Percentiles rank a stretch among this genome's conserved stretches.
Conservation (phyloP, 495 filamentous ascomycete genomes). For the Aspergillus steynii region DNA sequence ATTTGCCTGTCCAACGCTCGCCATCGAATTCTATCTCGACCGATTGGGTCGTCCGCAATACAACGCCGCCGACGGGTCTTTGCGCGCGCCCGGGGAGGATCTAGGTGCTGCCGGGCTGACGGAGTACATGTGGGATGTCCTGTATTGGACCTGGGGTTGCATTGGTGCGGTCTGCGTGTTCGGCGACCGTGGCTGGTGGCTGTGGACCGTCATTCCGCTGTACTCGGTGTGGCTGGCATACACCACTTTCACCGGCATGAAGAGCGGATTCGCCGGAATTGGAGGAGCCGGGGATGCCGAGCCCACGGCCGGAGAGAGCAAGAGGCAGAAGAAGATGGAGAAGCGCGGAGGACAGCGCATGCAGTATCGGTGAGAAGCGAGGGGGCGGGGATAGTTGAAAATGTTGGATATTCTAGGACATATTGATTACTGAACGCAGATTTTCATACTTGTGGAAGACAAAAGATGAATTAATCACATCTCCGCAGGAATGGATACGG, state of each 20-base stretch:
- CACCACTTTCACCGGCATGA: conserved; percentile 61
- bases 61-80: conserved; percentile 58
- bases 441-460: not conserved
- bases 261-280: conserved; percentile 64
- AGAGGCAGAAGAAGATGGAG: conserved; percentile 64
- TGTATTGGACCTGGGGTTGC: conserved; percentile 86
- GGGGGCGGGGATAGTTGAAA: not conserved
- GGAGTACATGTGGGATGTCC: conserved; percentile 95
- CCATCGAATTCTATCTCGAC: conserved; percentile 83
- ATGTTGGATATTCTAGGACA: not conserved
- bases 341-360: conserved; percentile 55
- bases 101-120: conserved; percentile 85
- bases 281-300: conserved; percentile 31
- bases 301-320: conserved; percentile 46
- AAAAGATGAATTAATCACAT: not conserved
- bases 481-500: no score
- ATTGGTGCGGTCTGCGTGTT: conserved; percentile 64
- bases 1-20: conserved; percentile 69
- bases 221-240: conserved; percentile 72
- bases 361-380: conserved; percentile 39
- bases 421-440: not conserved
- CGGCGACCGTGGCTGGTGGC: conserved; percentile 76
- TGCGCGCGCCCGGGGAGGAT: conserved; percentile 81
- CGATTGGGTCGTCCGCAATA: conserved; percentile 76
- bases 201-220: conserved; percentile 67